A percentile compares a stretch with the other conserved stretches of the same genome.
phyloP scores from a whole-genome alignment of 345 rosid genomes.

The Citrus hindsii region DNA sequence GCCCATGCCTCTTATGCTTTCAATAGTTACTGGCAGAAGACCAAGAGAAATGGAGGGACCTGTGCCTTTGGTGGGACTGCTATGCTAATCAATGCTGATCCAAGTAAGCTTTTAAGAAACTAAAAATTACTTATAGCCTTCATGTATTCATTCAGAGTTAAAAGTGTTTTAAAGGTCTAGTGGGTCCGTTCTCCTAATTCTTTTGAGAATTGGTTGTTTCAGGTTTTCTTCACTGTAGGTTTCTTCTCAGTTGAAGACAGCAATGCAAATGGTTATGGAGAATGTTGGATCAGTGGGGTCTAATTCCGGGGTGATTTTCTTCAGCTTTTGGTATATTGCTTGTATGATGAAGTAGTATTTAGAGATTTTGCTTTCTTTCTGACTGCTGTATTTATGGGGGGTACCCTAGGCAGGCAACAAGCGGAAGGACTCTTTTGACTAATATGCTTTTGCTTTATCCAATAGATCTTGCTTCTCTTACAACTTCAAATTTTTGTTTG shows the following conservation, averaged over 20 bases:
- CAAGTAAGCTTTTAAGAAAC: conserved; percentile 37
- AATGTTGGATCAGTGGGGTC: conserved; percentile 16
- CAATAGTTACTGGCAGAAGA: conserved; percentile 74
- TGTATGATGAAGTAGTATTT: background rate
- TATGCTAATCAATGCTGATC: conserved; percentile 63
- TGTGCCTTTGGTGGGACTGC: conserved; percentile 79
- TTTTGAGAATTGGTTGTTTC: conserved; percentile 6
- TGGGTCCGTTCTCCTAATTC: background rate
- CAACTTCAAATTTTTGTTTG: background rate
- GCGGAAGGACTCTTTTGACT: background rate
- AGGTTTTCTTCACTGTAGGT: conserved; percentile 71
- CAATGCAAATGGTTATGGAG: background rate
- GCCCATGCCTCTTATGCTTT: conserved; percentile 80
- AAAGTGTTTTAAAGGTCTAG: background rate
- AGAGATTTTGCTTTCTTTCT: background rate
- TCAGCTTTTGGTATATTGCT: background rate
- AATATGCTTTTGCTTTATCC: conserved; percentile 2
- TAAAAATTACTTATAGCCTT: background rate
- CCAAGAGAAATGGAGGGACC: conserved; percentile 53
- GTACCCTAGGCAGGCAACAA: background rate
- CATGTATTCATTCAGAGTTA: background rate
- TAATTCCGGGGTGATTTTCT: conserved; percentile 9
- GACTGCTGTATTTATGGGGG: background rate
- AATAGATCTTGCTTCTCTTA: background rate
- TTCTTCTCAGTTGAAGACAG: conserved; percentile 42